Base-by-base conservation (phyloP, 2,329 filamentous ascomycete genomes). In the Beauveria bassiana region DNA sequence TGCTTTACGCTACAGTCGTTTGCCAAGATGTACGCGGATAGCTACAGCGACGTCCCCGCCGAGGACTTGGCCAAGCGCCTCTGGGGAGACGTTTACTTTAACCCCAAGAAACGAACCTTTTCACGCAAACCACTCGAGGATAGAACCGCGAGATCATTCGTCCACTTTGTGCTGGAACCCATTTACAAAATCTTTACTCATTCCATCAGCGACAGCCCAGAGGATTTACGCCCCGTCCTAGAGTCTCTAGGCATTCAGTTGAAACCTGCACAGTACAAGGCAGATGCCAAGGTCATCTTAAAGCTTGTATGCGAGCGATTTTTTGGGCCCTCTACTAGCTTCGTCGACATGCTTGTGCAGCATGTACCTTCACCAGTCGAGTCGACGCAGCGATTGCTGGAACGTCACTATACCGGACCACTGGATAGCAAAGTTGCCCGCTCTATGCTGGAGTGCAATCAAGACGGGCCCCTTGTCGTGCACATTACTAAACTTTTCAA, bases 141-240 rank as follows among this genome's bases (percentile, higher is more conserved):
- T 65, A 81, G 84, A 14, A 86, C 93, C 5, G 90, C 89, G 73
- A 83, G 95, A 61, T 90, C 91, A 1, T 99, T 99, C 72, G 89
- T 98, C 61, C 88, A 96, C 74, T 99, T 98, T 72, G 84, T 99
- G 31, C 80, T 99, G 53, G 95, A 99, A 72, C 95, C 95, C 20
- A 92, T 99, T 67, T 99, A 99, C 82, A 99, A 99, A 75, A 82
- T 99, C 47, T 98, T 93, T 73, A 93, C 92, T 18, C 91, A 97
- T 72, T 96, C 93, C 4, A 91, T 99, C 70, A 96, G 92, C 70
- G 89, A 96, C 71, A 93, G 87, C 69, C 90, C 93, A 0, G 87
- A 91, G 60, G 90, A 96, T 68, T 78, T 99, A 63, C 92, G 89
- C 70, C 82, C 82, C 52, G 95, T 92, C 0, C 77, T 99, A 62